phyloP scores from a whole-genome alignment of 805 yeast species.

The Candida ascalaphidarum region DNA sequence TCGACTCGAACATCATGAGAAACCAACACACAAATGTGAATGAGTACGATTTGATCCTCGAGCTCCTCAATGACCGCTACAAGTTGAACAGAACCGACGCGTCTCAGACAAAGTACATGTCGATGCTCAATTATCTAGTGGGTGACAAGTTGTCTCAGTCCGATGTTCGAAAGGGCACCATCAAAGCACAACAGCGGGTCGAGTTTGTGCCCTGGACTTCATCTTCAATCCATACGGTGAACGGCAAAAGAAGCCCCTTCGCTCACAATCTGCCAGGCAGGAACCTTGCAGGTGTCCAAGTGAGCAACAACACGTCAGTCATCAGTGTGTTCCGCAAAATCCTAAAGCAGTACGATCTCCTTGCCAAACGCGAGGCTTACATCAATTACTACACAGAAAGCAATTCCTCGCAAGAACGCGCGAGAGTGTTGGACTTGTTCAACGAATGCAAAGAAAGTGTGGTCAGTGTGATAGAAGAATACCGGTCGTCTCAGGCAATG shows the following conservation, averaged over 20 bases:
- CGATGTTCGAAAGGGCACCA: constrained; percentile 63
- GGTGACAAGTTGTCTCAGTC: constrained; percentile 54
- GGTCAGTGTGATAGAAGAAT: constrained; percentile 38
- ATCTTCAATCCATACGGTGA: constrained; percentile 67
- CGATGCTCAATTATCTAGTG: constrained; percentile 61
- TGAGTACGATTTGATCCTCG: constrained; percentile 79
- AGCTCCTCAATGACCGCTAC: constrained; percentile 69
- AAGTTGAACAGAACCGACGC: constrained; percentile 54
- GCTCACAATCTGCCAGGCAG: constrained; percentile 22
- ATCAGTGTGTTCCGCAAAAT: constrained; percentile 57
- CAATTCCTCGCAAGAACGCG: constrained; percentile 32
- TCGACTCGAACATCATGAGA: not conserved
- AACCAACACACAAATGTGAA: constrained; percentile 51
- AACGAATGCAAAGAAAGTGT: constrained; percentile 42
- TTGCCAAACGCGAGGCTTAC: constrained; percentile 77
- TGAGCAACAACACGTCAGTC: constrained; percentile 76
- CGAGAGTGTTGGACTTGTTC: constrained; percentile 40
- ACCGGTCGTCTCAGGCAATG: constrained; percentile 30
- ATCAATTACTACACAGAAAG: constrained; percentile 60
- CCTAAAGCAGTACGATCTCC: constrained; percentile 68
- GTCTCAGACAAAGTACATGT: constrained; percentile 52
- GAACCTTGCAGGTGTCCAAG: constrained; percentile 34
- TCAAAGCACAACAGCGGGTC: constrained; percentile 57
- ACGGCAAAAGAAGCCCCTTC: constrained; percentile 67
- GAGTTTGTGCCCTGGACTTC: constrained; percentile 84